Conservation (phyloP, 306 rosid species). For the Benincasa hispida region DNA sequence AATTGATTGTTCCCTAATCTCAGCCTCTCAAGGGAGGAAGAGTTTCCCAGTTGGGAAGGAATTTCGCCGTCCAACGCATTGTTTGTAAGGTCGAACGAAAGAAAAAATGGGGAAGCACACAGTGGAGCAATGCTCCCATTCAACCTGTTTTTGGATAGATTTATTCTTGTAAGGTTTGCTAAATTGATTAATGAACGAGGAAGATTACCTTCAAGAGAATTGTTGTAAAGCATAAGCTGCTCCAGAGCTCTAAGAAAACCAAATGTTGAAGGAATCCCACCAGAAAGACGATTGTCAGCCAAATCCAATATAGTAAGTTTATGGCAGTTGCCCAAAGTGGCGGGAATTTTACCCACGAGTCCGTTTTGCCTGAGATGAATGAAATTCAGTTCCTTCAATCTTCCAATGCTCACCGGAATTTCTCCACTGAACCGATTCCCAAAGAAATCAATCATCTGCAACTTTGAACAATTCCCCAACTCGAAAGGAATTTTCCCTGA, state of each 20-base stretch:
- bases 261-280: conserved; percentile 55
- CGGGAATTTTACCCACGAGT: conserved; percentile 74
- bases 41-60: conserved; percentile 59
- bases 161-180: conserved; percentile 67
- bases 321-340: conserved; percentile 62
- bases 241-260: conserved; percentile 46
- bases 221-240: conserved; percentile 86
- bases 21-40: conserved; percentile 57
- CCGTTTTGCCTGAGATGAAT: conserved; percentile 85
- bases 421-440: conserved; percentile 65
- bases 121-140: conserved; percentile 66
- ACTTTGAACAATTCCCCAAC: conserved; percentile 73
- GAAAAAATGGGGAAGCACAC: conserved; percentile 47
- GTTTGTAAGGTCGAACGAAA: conserved; percentile 69
- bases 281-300: conserved; percentile 72
- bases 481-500: conserved; percentile 66
- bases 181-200: conserved; percentile 46
- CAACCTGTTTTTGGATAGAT: conserved; percentile 60
- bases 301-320: conserved; percentile 56
- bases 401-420: conserved; percentile 69
- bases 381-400: conserved; percentile 53
- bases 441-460: conserved; percentile 75
- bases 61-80: conserved; percentile 59
- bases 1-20: conserved; percentile 64
- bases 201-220: conserved; percentile 84